phyloP scores from a whole-genome alignment of 2,329 filamentous ascomycete genomes.

The Exophiala calicioides region DNA sequence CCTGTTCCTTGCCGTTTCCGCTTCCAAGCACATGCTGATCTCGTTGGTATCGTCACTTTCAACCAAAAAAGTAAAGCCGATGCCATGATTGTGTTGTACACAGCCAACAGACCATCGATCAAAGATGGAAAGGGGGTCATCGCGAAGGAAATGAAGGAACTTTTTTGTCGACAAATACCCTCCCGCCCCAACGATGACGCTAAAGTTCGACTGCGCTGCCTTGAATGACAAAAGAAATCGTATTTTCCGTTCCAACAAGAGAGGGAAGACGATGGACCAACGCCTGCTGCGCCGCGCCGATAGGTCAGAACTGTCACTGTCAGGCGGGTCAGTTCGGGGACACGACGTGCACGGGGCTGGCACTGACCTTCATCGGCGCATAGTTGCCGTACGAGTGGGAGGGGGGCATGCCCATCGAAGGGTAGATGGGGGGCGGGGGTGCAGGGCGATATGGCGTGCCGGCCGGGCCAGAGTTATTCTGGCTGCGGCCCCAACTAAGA shows the following conservation, averaged over 20 bases:
- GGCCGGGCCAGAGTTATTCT: slow-evolving; percentile 97
- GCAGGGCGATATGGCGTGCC: slow-evolving; percentile 96
- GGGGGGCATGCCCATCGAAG: slow-evolving; percentile 68
- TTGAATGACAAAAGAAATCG: slow-evolving; percentile 28
- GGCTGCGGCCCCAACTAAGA: slow-evolving; percentile 93
- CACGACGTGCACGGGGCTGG: slow-evolving; percentile 24
- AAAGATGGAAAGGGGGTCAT: slow-evolving; percentile 26
- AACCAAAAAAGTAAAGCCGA: slow-evolving; percentile 26
- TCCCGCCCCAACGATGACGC: slow-evolving; percentile 31
- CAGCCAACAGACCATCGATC: slow-evolving; percentile 24
- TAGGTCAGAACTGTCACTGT: slow-evolving; percentile 19
- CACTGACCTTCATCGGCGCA: slow-evolving; percentile 66
- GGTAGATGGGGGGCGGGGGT: slow-evolving; percentile 74
- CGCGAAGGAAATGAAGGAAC: slow-evolving; percentile 26
- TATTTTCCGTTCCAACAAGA: slow-evolving; percentile 20
- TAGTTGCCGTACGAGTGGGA: slow-evolving; percentile 65
- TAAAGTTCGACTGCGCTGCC: slow-evolving; percentile 29
- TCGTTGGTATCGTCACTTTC: slow-evolving; percentile 25
- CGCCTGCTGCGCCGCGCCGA: slow-evolving; percentile 26
- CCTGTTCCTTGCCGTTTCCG: slow-evolving; percentile 22
- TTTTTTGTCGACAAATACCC: slow-evolving; percentile 29
- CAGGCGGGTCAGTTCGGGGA: slow-evolving; percentile 15
- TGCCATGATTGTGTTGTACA: slow-evolving; percentile 29
- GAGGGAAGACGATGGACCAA: slow-evolving; percentile 25
- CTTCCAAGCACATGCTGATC: slow-evolving; percentile 26